phyloP scores from a whole-genome alignment of 2,329 filamentous ascomycete species.

The Apiospora pterosperma region DNA sequence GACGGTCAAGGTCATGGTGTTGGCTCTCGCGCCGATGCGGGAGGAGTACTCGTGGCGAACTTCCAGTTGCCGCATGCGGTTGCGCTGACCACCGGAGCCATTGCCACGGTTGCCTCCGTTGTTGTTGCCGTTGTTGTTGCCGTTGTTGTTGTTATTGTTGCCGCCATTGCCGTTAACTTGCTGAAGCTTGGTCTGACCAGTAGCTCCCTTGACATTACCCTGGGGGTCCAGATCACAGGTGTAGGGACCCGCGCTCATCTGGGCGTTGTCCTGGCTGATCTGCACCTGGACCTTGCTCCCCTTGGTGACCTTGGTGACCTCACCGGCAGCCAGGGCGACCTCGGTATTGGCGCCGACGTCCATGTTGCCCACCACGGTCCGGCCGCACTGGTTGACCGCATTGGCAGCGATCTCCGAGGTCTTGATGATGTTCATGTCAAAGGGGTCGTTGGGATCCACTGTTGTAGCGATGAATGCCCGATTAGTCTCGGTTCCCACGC shows the following conservation, averaged over 20 bases:
- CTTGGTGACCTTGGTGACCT: slow-evolving; percentile 31
- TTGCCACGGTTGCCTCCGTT: neutral
- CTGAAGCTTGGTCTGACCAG: slow-evolving; percentile 1
- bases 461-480: neutral
- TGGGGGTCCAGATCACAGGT: slow-evolving; percentile 2
- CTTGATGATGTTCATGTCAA: slow-evolving; percentile 21
- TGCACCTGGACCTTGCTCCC: slow-evolving; percentile 52
- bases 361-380: slow-evolving; percentile 45
- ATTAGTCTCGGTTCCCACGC: neutral
- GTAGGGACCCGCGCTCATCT: slow-evolving; percentile 35
- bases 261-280: slow-evolving; percentile 35
- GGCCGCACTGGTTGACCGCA: slow-evolving; percentile 42
- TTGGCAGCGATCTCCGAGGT: slow-evolving; percentile 27
- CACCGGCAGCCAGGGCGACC: slow-evolving; percentile 23
- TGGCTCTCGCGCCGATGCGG: neutral
- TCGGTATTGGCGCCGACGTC: slow-evolving; percentile 36
- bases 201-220: neutral
- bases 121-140: neutral
- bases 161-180: neutral
- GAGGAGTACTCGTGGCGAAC: neutral
- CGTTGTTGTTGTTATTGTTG: neutral
- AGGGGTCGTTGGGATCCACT: slow-evolving; percentile 16
- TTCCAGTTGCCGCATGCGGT: neutral
- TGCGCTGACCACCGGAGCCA: neutral
- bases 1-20: neutral